phyloP scores from a whole-genome alignment of 306 rosid genomes.

The Clitoria ternatea region DNA sequence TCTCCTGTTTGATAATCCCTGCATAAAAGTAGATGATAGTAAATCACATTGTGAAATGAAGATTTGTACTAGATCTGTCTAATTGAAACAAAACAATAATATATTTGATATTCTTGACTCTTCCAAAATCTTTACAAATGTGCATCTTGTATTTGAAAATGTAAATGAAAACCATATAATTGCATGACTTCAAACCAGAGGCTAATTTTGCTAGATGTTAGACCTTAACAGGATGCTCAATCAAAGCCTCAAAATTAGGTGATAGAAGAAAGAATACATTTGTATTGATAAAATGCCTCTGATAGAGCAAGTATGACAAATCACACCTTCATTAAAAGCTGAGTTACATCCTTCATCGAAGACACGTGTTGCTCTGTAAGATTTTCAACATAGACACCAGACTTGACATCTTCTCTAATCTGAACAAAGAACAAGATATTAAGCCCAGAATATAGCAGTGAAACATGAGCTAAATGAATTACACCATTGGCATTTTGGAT shows the following conservation, averaged over 20 bases:
- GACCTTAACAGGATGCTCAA: neutral
- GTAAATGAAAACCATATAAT: neutral
- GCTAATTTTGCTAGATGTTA: neutral
- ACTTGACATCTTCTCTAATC: slow-evolving; percentile 98
- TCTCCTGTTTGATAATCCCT: slow-evolving; percentile 96
- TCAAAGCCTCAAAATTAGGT: slow-evolving; percentile 7
- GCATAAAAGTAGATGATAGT: slow-evolving; percentile 22
- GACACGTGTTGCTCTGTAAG: slow-evolving; percentile 79
- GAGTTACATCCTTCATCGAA: slow-evolving; percentile 69
- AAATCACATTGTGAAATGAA: neutral
- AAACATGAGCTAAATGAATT: neutral
- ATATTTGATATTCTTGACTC: neutral
- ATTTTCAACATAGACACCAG: slow-evolving; percentile 97
- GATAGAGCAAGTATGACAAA: slow-evolving; percentile 6
- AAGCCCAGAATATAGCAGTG: neutral
- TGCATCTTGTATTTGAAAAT: neutral
- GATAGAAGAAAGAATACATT: neutral
- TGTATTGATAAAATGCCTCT: neutral
- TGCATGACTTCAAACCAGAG: slow-evolving; percentile 1
- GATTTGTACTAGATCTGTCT: neutral
- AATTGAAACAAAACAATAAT: neutral
- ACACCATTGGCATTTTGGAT: neutral
- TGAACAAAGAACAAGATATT: slow-evolving; percentile 37
- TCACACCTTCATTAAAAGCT: slow-evolving; percentile 76
- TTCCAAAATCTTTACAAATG: neutral